Conservation (phyloP, 139 green algal species). For the Auxenochlorella pyrenoidosa region DNA sequence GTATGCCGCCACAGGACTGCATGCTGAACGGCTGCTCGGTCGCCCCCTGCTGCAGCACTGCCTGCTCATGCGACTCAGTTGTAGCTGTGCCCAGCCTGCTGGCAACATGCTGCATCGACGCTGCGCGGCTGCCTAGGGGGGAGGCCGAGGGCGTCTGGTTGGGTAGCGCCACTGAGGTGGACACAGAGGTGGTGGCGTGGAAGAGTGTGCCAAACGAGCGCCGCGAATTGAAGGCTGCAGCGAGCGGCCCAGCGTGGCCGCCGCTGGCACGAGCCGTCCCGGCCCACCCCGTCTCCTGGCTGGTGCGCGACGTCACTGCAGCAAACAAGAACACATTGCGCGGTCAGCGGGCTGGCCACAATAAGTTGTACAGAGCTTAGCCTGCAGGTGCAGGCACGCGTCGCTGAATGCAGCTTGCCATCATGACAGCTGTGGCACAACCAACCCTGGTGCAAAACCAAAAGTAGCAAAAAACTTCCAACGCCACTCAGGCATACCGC, state of each 20-base stretch:
- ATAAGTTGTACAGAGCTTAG: too few species aligned
- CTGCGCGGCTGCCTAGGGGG: background rate
- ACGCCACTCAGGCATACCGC: too few species aligned
- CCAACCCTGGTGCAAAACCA: too few species aligned
- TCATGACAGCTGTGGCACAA: too few species aligned
- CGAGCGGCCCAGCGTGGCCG: constrained; percentile 6
- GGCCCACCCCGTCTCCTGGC: background rate
- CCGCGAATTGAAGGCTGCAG: background rate
- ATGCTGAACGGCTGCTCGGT: background rate
- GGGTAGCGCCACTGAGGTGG: background rate
- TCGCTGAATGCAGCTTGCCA: too few species aligned
- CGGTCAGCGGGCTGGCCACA: too few species aligned
- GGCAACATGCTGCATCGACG: background rate
- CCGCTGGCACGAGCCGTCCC: background rate
- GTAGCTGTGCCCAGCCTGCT: background rate
- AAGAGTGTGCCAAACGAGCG: constrained; percentile 16
- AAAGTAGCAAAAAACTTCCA: too few species aligned
- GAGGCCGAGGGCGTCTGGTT: background rate
- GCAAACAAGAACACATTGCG: background rate
- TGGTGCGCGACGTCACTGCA: background rate
- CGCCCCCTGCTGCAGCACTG: background rate
- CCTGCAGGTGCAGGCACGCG: too few species aligned
- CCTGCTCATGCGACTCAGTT: background rate
- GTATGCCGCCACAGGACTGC: background rate
- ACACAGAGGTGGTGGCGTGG: background rate